Evolutionary conservation across 306 rosid genomes (phyloP).

Genomic region (Vigna radiata): DNA sequence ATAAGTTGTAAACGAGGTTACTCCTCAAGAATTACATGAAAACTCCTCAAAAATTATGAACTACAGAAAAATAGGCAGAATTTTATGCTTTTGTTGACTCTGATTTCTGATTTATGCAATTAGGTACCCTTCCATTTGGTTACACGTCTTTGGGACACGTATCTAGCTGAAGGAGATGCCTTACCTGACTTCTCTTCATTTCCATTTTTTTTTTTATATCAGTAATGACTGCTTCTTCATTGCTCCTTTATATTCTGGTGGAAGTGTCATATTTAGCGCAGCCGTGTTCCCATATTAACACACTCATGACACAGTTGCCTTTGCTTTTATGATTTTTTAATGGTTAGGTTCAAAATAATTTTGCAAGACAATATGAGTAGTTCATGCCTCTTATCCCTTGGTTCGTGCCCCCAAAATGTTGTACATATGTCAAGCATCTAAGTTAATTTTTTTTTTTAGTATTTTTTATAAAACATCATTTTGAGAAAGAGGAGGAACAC

Average conservation of each 20-base stretch:
- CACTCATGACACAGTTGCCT: neutral
- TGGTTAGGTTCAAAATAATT: constrained; percentile 12
- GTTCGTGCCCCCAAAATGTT: constrained; percentile 25
- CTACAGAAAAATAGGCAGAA: constrained; percentile 15
- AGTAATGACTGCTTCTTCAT: constrained; percentile 11
- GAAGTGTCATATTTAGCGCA: constrained; percentile 20
- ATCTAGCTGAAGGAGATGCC: constrained; percentile 98
- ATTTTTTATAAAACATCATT: neutral
- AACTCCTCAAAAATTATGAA: constrained; percentile 32
- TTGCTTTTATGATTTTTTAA: constrained; percentile 15
- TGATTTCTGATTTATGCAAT: constrained; percentile 44
- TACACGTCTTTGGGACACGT: constrained; percentile 98
- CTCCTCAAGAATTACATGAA: constrained; percentile 44
- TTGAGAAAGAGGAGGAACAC: neutral
- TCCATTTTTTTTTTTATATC: constrained; percentile 29
- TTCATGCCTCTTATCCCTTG: constrained; percentile 8
- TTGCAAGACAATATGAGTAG: constrained; percentile 13
- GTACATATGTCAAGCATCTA: constrained; percentile 6
- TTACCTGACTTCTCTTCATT: constrained; percentile 71
- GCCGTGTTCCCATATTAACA: constrained; percentile 25
- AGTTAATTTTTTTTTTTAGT: neutral
- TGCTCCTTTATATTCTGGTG: constrained; percentile 9
- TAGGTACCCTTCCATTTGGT: constrained; percentile 95
- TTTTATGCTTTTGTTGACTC: constrained; percentile 42
- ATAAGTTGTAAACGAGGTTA: constrained; percentile 48